phyloP scores from a whole-genome alignment of 1,139 yeast species.

The Pichia sp. region DNA sequence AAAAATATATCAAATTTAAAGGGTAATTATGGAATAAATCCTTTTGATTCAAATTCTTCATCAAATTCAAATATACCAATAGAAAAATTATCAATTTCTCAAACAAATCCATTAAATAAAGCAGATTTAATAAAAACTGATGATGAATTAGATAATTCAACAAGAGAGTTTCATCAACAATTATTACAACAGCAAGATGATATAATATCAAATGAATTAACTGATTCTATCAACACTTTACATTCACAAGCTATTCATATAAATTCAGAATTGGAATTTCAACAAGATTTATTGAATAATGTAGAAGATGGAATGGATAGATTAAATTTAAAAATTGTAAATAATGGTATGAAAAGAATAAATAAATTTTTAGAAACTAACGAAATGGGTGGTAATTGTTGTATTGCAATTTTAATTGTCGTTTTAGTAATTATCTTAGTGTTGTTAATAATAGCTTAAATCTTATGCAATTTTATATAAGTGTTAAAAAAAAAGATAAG shows the following conservation, averaged over 20 bases:
- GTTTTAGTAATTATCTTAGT: conserved; percentile 69
- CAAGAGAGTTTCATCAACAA: conserved; percentile 64
- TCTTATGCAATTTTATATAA: no score
- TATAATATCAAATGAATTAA: conserved; percentile 69
- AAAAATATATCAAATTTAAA: conserved; percentile 19
- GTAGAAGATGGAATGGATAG: conserved; percentile 76
- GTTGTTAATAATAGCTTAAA: conserved; percentile 44
- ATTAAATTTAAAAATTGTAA: conserved; percentile 56
- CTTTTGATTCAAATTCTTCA: conserved; percentile 34
- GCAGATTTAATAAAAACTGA: conserved; percentile 1
- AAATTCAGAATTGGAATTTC: conserved; percentile 87
- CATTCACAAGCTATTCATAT: conserved; percentile 84
- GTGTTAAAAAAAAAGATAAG: no score
- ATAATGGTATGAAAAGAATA: conserved; percentile 66
- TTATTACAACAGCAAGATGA: conserved; percentile 75
- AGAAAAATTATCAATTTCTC: neutral
- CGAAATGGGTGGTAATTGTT: conserved; percentile 84
- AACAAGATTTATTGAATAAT: conserved; percentile 71
- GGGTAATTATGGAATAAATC: conserved; percentile 38
- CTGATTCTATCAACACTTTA: conserved; percentile 72
- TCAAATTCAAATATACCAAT: conserved; percentile 24
- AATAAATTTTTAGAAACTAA: conserved; percentile 68
- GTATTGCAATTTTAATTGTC: conserved; percentile 71
- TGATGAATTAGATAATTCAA: conserved; percentile 15
- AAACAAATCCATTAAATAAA: conserved; percentile 10